These are phyloP conservation scores for Capronia coronata DNA, from an alignment of 2,329 filamentous ascomycete genomes.

Conservation along the genomic window DNA sequence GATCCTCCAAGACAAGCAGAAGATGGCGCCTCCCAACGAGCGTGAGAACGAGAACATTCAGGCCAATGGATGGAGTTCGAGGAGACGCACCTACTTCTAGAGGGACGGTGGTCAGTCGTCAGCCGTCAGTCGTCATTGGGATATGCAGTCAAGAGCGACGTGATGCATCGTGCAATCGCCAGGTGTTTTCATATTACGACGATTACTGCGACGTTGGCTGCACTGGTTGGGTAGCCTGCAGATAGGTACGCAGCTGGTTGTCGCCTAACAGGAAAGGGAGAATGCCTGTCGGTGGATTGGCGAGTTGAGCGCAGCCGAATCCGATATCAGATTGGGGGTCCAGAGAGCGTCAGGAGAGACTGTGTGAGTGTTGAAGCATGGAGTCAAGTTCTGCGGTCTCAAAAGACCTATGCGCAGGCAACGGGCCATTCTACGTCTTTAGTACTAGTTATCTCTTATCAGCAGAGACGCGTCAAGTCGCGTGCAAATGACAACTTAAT, in stretches of 20 bases:
- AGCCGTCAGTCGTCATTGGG: background rate
- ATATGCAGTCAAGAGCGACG: background rate
- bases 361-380: background rate
- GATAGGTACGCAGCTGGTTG: background rate
- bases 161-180: background rate
- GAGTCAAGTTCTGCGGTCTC: too few relatives aligned
- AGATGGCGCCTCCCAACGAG: slow-evolving; percentile 1
- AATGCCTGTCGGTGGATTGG: background rate
- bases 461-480: background rate
- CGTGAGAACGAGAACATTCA: slow-evolving; percentile 24
- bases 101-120: background rate
- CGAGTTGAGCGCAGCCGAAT: background rate
- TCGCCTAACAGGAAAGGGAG: background rate
- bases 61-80: slow-evolving; percentile 25
- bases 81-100: slow-evolving; percentile 21
- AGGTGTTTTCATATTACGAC: background rate
- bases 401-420: background rate
- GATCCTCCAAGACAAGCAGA: slow-evolving; percentile 15
- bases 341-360: background rate
- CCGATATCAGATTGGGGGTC: background rate
- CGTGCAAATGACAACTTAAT: background rate
- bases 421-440: background rate
- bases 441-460: too few relatives aligned
- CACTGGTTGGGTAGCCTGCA: background rate
- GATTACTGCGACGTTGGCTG: background rate